Evolutionary conservation across 345 rosid genomes (phyloP).

Genomic region (Lenwebbia sp.): DNA sequence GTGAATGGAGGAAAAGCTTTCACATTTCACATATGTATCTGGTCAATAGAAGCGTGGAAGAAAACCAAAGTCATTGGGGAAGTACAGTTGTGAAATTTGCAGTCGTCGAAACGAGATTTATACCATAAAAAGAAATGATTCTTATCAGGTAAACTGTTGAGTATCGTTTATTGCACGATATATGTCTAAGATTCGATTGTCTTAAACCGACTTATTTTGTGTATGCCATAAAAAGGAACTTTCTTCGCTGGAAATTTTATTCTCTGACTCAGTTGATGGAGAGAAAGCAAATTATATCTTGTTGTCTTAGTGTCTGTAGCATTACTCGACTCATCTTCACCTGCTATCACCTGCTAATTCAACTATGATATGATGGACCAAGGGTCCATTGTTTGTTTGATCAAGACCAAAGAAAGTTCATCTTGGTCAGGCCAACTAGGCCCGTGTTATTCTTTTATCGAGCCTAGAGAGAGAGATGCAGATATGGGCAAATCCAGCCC

Average conservation of each 20-base stretch:
- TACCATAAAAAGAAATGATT: not conserved
- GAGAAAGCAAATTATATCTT: not conserved
- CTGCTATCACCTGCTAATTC: not conserved
- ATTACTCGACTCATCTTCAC: not conserved
- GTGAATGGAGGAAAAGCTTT: not conserved
- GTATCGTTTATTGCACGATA: not conserved
- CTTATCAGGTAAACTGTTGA: not conserved
- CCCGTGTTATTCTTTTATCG: not conserved
- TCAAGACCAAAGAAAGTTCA: not conserved
- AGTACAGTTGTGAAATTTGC: not conserved
- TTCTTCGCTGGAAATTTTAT: not conserved
- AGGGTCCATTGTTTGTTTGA: not conserved
- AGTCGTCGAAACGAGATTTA: not conserved
- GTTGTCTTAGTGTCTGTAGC: not conserved
- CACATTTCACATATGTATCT: not conserved
- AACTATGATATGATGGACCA: not conserved
- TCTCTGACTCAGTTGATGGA: not conserved
- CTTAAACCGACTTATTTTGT: not conserved
- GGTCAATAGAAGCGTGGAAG: not conserved
- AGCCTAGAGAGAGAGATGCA: not conserved
- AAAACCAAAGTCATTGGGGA: not conserved
- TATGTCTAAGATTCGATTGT: not conserved
- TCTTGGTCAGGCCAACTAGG: not conserved
- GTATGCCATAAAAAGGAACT: not conserved
- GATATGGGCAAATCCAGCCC: not conserved